Evolutionary conservation across 2,329 filamentous ascomycete species (phyloP).

Genomic region (Calonectria multiphialidica): DNA sequence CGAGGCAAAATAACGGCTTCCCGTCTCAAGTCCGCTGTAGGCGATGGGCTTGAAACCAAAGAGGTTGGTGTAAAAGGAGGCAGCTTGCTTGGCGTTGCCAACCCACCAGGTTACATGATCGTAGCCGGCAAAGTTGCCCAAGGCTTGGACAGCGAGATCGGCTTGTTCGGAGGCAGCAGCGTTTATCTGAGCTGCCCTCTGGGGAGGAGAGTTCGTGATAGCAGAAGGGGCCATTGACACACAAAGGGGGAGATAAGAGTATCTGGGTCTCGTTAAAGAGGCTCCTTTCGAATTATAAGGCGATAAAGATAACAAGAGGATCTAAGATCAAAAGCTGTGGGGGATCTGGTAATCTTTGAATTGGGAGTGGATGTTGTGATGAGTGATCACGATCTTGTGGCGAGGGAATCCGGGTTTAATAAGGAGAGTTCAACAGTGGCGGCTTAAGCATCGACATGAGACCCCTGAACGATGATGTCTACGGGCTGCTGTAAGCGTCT

Average conservation of each 20-base stretch:
- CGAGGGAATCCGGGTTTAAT: constrained; percentile 36
- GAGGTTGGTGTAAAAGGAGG: constrained; percentile 86
- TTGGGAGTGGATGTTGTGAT: not conserved
- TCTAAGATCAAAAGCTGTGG: not conserved
- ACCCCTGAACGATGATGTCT: constrained; percentile 21
- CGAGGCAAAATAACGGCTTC: constrained; percentile 82
- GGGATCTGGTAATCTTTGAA: not conserved
- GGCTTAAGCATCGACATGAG: constrained; percentile 39
- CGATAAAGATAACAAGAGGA: not conserved
- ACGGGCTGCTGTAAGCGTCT: constrained; percentile 23
- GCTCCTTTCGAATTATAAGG: not conserved
- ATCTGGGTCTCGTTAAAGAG: constrained; percentile 20
- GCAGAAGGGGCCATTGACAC: constrained; percentile 70
- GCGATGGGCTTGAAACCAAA: constrained; percentile 89
- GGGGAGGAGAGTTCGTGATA: constrained; percentile 61
- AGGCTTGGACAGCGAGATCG: constrained; percentile 65
- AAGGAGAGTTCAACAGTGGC: constrained; percentile 36
- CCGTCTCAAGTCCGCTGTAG: constrained; percentile 90
- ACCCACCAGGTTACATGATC: constrained; percentile 97
- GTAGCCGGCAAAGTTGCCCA: constrained; percentile 81
- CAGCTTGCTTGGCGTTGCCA: constrained; percentile 95
- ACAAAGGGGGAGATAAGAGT: constrained; percentile 31
- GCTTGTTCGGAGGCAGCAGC: constrained; percentile 54
- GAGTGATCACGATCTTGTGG: not conserved
- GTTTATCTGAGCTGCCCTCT: constrained; percentile 54